These are phyloP conservation scores for Fallopia convolvulus DNA, from an alignment of 148 eudicot species.

Conservation along the genomic window DNA sequence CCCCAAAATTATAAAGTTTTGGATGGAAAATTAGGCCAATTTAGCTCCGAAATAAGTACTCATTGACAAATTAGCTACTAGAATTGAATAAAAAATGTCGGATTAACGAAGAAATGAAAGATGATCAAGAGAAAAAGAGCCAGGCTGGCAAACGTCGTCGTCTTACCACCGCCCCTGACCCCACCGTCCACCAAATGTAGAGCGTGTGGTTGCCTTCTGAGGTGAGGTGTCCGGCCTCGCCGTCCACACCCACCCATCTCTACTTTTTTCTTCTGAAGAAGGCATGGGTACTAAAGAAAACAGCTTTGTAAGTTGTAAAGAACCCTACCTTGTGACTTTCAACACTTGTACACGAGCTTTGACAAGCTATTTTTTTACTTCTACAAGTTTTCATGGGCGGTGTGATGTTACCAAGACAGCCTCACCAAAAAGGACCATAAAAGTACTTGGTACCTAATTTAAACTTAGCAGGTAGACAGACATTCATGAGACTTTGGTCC, in stretches of 20 bases:
- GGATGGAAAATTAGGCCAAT: not conserved
- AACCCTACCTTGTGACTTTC: too few species aligned
- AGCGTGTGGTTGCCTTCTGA: not conserved
- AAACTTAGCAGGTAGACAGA: not conserved
- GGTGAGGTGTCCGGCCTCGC: not conserved
- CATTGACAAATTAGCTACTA: too few species aligned
- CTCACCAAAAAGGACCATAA: not conserved
- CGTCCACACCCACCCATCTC: not conserved
- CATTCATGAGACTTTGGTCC: slow-evolving; percentile 1
- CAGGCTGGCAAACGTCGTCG: not conserved
- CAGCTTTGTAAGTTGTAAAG: too few species aligned
- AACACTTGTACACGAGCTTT: too few species aligned
- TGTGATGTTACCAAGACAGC: not conserved
- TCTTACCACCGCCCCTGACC: not conserved
- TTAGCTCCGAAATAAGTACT: not conserved
- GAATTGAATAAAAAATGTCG: too few species aligned
- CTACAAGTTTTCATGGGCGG: not conserved
- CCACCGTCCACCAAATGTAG: not conserved
- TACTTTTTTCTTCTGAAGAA: not conserved
- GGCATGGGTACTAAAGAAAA: too few species aligned
- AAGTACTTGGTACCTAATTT: not conserved
- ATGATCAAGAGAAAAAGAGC: not conserved
- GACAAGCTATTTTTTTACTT: too few species aligned
- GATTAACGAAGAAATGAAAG: not conserved
- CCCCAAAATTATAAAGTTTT: not conserved